Base-by-base conservation (phyloP, 768 basidiomycete species). In the Gymnopilus junonius region DNA sequence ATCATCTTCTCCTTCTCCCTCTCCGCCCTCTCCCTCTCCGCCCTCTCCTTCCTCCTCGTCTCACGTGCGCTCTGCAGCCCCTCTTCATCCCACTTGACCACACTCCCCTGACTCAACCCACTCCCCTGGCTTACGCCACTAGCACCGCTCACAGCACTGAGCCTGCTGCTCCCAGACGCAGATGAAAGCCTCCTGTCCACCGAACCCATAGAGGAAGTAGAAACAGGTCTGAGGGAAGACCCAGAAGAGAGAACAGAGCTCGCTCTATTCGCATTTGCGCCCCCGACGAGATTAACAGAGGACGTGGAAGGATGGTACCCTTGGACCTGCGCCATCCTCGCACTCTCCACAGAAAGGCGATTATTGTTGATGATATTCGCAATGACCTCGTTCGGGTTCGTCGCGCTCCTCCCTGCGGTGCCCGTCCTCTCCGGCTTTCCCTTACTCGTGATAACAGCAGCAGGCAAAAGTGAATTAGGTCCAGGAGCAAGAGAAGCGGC, bases 11-110 rank as follows among this genome's bases (percentile, higher is more conserved):
- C 69, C 34, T 70, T 75, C 34, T 0, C 82, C 69, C 25, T 72
- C 67, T 70, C 68, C 17, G 69, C 66, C 65, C 70, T 69, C 55
- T 69, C 69, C 42, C 71, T 74, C 34, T 72, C 77, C 68, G 69
- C 73, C 64, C 77, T 78, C 66, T 80, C 80, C 15, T 72, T 71
- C 70, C 78, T 76, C 65, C 82, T 74, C 61, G 74, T 68, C 73
- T 87, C 85, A 62, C 80, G 80, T 4, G 81, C 83, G 1, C 79
- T 84, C 68, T 80, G 74, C 57, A 87, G 60, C 1, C 82, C 72
- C 27, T 73, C 66, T 54, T 73, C 73, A 31, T 74, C 74, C 74
- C 74, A 74, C 37, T 66, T 29, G 3, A 75, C 68, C 14, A 7
- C 35, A 20, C 40, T 42, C 8, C 17, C 40, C 8, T 20, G 17